Conservation (phyloP, 1,284 basidiomycete species). For the Amylostereum chailletii region DNA sequence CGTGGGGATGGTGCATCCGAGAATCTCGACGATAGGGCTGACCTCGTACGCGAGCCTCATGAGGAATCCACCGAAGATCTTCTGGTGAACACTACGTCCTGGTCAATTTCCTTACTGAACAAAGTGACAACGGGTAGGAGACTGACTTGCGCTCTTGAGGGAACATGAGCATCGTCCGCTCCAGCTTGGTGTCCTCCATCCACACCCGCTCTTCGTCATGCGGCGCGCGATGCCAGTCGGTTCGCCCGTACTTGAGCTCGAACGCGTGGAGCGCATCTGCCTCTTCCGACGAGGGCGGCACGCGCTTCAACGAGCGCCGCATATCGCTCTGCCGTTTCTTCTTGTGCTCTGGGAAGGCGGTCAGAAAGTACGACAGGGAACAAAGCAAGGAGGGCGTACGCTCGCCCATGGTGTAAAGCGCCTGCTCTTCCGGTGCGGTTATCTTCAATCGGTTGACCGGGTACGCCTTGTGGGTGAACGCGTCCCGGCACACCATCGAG, state of each 20-base stretch:
- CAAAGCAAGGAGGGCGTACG: conserved; percentile 27
- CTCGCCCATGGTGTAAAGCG: conserved; percentile 60
- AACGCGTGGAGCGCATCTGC: conserved; percentile 60
- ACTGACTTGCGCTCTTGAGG: conserved; percentile 78
- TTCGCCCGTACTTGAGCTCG: conserved; percentile 51
- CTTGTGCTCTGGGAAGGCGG: conserved; percentile 34
- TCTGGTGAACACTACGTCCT: conserved; percentile 57
- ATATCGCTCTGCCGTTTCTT: conserved; percentile 42
- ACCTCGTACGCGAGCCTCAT: conserved; percentile 67
- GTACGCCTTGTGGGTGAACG: conserved; percentile 54
- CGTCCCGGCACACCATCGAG: conserved; percentile 78
- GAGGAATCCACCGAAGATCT: conserved; percentile 66
- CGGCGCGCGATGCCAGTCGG: conserved; percentile 20
- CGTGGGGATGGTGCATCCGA: not conserved
- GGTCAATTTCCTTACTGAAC: not conserved
- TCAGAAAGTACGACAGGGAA: conserved; percentile 19
- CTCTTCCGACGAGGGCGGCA: conserved; percentile 66
- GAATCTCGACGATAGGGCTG: conserved; percentile 3
- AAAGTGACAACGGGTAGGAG: not conserved
- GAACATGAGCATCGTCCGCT: conserved; percentile 75
- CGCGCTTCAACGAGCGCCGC: conserved; percentile 52
- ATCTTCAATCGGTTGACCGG: conserved; percentile 59
- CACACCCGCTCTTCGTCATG: conserved; percentile 40
- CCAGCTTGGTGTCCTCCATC: conserved; percentile 58
- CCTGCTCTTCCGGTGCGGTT: conserved; percentile 53